These are phyloP conservation scores for Botryococcus braunii DNA, from an alignment of 163 green algal species.

Conservation along the genomic window DNA sequence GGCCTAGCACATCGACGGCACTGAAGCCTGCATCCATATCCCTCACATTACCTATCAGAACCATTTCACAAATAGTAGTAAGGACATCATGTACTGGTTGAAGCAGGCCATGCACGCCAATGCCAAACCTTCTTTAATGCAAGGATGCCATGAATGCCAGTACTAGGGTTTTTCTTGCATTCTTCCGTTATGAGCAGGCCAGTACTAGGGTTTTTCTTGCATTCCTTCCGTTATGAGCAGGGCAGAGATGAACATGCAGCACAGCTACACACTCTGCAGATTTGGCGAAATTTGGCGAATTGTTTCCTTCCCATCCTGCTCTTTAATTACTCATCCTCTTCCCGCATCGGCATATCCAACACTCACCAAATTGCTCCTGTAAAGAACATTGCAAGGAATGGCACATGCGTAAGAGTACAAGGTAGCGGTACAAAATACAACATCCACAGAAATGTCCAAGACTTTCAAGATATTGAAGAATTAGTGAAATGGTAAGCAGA, in stretches of 20 bases:
- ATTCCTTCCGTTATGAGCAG: no score
- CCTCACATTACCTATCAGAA: background rate
- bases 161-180: no score
- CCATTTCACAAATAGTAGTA: constrained; percentile 3
- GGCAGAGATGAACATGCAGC: no score
- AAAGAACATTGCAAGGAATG: no score
- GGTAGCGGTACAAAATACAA: background rate
- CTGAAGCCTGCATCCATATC: constrained; percentile 69
- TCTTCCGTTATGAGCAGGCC: no score
- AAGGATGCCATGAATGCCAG: background rate
- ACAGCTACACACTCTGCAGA: background rate
- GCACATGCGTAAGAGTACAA: no score
- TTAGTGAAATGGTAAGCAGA: background rate
- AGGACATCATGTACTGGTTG: background rate
- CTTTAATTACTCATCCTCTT: no score
- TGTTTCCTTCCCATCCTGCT: background rate
- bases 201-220: no score
- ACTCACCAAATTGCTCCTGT: no score
- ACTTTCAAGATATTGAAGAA: background rate
- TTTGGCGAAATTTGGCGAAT: background rate
- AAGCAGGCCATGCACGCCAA: background rate
- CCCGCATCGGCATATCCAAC: no score
- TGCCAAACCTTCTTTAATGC: constrained; percentile 1
- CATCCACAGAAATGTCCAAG: background rate
- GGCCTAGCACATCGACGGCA: constrained; percentile 70